Base-by-base conservation (phyloP, 192 early-diverging fungal genomes). In the Coemansia sp. region DNA sequence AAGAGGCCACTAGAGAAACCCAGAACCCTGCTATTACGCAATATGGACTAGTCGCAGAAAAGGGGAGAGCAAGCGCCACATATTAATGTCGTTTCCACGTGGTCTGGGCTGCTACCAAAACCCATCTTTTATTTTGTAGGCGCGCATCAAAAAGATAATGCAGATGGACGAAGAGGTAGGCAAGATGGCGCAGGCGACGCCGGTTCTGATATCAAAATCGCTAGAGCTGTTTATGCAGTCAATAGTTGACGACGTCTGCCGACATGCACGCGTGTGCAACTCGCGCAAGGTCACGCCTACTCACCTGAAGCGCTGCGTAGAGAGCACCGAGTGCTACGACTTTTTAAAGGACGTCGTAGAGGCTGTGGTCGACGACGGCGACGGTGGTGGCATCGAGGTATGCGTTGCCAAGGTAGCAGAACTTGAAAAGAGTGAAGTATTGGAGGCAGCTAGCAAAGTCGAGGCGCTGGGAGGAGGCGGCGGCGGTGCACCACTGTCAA, bases 111-210 rank as follows among this genome's bases (percentile, higher is more conserved):
- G 46, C 46, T 21, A 48, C 8, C 46, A 48, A 19, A 46, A 46
- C 7, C n/a, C n/a, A 2, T n/a, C 46, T 21, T 48, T 19, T 36
- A 21, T 48, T 48, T 21, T 46, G 50, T 83, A 98, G 95, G 96
- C 95, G 19, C 91, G 97, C 41, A 99, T 99, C 85, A 99, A 99
- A 76, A 97, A 97, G 88, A 99, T 99, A 66, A 99, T 99, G 97
- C 94, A 97, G 74, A 88, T 92, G 82, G 97, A 99, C 78, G 97
- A 99, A 57, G 97, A 99, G 73, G 95, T 99, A 2, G 97, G 97
- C 51, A 99, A 99, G 78, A 94, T 99, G 73, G 93, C 96, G 1
- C 93, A 95, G 69, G 95, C 94, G 23, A 99, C 97, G 10, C 97
- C 97, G 4, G 90, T 98, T 21, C 86, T 99, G 34, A 95, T 98